These are phyloP conservation scores for Lunasporangiospora selenospora DNA, from an alignment of 192 early-diverging fungal genomes.

Conservation along the genomic window DNA sequence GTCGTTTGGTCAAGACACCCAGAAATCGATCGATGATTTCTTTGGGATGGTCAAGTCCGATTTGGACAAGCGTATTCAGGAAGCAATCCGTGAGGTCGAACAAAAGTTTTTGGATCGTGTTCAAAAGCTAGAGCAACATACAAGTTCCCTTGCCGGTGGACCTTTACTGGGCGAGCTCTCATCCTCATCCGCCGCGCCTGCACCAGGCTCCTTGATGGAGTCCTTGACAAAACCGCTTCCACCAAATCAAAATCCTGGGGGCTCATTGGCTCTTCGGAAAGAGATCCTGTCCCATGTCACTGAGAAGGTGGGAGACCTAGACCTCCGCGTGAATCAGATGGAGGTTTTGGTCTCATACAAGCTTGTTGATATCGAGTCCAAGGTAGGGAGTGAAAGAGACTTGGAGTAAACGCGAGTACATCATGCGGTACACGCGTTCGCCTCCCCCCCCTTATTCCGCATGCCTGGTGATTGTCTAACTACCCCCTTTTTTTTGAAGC, in stretches of 20 bases:
- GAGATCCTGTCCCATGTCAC: constrained; percentile 44
- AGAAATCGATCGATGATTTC: constrained; percentile 47
- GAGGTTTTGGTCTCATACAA: constrained; percentile 45
- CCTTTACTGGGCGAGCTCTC: neutral
- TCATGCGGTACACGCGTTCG: too few relatives aligned
- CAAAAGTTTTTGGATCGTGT: constrained; percentile 47
- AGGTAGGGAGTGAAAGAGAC: constrained; percentile 14
- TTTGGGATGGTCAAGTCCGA: constrained; percentile 47
- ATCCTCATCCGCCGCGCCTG: neutral
- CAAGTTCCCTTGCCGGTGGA: constrained; percentile 18
- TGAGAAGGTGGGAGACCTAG: constrained; percentile 44
- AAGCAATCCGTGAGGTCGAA: constrained; percentile 45
- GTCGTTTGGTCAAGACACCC: constrained; percentile 38
- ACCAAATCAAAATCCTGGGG: constrained; percentile 29
- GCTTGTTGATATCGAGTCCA: constrained; percentile 45
- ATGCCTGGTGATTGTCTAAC: too few relatives aligned
- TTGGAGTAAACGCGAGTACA: too few relatives aligned
- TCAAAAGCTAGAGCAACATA: constrained; percentile 29
- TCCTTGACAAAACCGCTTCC: constrained; percentile 24
- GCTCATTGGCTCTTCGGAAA: constrained; percentile 35
- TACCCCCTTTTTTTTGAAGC: too few relatives aligned
- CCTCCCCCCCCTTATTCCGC: too few relatives aligned
- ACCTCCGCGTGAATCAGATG: constrained; percentile 46
- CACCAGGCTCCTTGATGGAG: constrained; percentile 39
- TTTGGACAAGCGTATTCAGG: constrained; percentile 43